phyloP scores from a whole-genome alignment of 805 yeast species.

The Wickerhamomyces queroliae region DNA sequence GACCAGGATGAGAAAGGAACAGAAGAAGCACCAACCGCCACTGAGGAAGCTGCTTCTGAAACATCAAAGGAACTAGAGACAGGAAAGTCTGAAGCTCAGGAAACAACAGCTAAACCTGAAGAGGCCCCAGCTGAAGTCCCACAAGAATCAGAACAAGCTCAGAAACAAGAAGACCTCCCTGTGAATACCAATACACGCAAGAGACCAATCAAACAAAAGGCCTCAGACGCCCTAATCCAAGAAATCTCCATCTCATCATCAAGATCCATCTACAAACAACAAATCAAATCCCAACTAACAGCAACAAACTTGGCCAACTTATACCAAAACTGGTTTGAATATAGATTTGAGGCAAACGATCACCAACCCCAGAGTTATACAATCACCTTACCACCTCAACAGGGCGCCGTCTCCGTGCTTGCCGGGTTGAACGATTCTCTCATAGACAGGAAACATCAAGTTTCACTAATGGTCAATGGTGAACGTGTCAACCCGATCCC shows the following conservation, averaged over 20 bases:
- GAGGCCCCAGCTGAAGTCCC: not conserved
- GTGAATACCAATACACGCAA: constrained; percentile 4
- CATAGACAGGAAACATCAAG: constrained; percentile 30
- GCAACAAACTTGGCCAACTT: constrained; percentile 13
- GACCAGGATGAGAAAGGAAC: constrained; percentile 6
- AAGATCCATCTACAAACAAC: constrained; percentile 22
- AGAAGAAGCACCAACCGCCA: constrained; percentile 2
- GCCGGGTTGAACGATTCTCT: constrained; percentile 38
- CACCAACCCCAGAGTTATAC: constrained; percentile 33
- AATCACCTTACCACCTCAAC: constrained; percentile 40
- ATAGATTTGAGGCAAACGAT: constrained; percentile 29
- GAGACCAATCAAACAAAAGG: constrained; percentile 4
- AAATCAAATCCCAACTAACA: constrained; percentile 14
- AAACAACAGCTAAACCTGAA: not conserved
- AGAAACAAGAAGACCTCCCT: not conserved
- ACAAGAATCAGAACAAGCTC: not conserved
- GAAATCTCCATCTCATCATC: constrained; percentile 26
- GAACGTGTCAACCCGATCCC: constrained; percentile 40
- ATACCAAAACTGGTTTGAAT: constrained; percentile 30
- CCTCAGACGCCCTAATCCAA: constrained; percentile 20
- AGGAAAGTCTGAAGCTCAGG: not conserved
- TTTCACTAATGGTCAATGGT: constrained; percentile 36
- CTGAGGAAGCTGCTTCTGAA: not conserved
- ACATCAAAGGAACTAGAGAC: too few relatives aligned
- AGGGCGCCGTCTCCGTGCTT: constrained; percentile 39